Percentiles rank a stretch among this genome's conserved stretches.
Conservation (phyloP, 164 flowering plant species). For the Stephania cephalantha region DNA sequence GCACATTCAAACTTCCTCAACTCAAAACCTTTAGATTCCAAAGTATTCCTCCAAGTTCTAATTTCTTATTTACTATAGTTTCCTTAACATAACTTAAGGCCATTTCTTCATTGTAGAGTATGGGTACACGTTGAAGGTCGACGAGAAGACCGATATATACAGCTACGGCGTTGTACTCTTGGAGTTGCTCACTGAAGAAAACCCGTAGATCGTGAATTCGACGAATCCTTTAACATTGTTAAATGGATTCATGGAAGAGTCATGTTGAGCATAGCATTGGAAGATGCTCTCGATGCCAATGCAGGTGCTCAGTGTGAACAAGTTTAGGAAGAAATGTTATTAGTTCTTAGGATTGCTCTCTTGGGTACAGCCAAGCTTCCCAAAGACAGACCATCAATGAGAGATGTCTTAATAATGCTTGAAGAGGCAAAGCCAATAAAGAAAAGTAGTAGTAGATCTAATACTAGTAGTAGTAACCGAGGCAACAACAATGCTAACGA, state of each 20-base stretch:
- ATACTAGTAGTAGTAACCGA: conserved; percentile 10
- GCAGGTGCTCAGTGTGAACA: conserved; percentile 53
- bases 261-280: conserved; percentile 42
- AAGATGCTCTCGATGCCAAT: conserved; percentile 61
- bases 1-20: no score
- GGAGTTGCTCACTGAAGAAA: conserved; percentile 70
- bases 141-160: conserved; percentile 87
- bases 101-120: conserved; percentile 50
- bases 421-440: conserved; percentile 89
- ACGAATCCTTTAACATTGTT: conserved; percentile 64
- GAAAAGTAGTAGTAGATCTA: conserved; percentile 48
- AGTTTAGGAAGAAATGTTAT: conserved; percentile 87
- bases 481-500: conserved; percentile 25
- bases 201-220: conserved; percentile 68
- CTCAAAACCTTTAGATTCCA: no score
- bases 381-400: conserved; percentile 92
- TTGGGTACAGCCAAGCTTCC: conserved; percentile 90
- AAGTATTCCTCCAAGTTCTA: no score
- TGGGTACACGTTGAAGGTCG: conserved; percentile 85
- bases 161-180: conserved; percentile 85
- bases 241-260: conserved; percentile 69
- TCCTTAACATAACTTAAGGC: no score
- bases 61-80: no score
- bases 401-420: conserved; percentile 87
- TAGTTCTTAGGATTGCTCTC: conserved; percentile 78